Evolutionary conservation across 768 basidiomycete genomes (phyloP).

Genomic region (Lyophyllum shimeji): DNA sequence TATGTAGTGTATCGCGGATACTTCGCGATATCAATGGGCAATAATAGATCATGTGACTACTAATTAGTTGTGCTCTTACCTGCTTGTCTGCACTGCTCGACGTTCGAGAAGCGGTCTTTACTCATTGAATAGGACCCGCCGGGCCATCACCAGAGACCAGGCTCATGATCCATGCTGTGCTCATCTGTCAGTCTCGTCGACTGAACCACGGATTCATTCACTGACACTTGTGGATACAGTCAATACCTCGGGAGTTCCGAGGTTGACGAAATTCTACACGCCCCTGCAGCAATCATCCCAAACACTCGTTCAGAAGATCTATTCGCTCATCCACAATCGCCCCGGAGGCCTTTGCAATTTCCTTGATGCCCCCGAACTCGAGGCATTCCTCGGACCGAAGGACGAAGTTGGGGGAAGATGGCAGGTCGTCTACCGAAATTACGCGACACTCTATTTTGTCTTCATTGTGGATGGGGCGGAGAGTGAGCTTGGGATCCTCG

Average conservation of each 20-base stretch:
- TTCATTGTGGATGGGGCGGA: slow-evolving; percentile 96
- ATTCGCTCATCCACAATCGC: slow-evolving; percentile 80
- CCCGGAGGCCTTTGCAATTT: slow-evolving; percentile 91
- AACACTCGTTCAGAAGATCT: slow-evolving; percentile 84
- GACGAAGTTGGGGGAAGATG: slow-evolving; percentile 60
- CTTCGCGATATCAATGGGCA: not conserved
- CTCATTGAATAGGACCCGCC: not conserved
- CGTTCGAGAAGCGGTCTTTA: not conserved
- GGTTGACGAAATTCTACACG: slow-evolving; percentile 88
- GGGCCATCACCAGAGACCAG: slow-evolving; percentile 5
- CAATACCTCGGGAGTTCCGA: slow-evolving; percentile 88
- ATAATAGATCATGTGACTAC: slow-evolving; percentile 15
- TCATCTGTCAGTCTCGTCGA: slow-evolving; percentile 63
- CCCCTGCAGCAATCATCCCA: slow-evolving; percentile 68
- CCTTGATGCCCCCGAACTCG: slow-evolving; percentile 88
- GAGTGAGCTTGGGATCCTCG: slow-evolving; percentile 94
- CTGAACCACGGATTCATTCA: not conserved
- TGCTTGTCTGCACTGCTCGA: not conserved
- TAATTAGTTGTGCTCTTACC: not conserved
- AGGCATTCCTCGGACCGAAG: slow-evolving; percentile 64
- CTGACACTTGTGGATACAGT: slow-evolving; percentile 43
- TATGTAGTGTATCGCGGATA: slow-evolving; percentile 15
- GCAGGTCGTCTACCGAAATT: slow-evolving; percentile 91
- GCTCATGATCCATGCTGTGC: slow-evolving; percentile 79
- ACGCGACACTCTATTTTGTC: slow-evolving; percentile 95